phyloP scores from a whole-genome alignment of 352 stramenopile genomes.

The Globisporangium okanoganense region DNA sequence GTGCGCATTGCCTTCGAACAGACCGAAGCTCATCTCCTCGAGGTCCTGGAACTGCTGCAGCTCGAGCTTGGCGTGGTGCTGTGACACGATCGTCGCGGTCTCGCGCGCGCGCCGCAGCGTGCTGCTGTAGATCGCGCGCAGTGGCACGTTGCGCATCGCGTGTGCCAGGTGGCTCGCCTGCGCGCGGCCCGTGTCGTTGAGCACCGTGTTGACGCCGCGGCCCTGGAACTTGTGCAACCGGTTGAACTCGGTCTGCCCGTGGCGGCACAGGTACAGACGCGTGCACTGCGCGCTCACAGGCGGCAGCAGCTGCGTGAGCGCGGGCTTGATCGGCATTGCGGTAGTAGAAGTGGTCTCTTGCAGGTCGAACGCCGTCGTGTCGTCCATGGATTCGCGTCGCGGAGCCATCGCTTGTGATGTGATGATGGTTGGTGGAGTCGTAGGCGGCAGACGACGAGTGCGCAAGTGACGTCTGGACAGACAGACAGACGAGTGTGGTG shows the following conservation, averaged over 20 bases:
- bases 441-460: neutral
- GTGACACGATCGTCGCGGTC: conserved; percentile 29
- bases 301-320: conserved; percentile 50
- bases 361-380: conserved; percentile 6
- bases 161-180: conserved; percentile 60
- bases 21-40: conserved; percentile 84
- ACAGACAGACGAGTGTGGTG: neutral
- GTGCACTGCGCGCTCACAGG: conserved; percentile 45
- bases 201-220: conserved; percentile 65
- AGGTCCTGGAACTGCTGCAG: conserved; percentile 61
- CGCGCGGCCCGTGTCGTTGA: conserved; percentile 55
- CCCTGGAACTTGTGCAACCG: conserved; percentile 68
- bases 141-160: conserved; percentile 62
- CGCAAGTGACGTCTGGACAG: neutral
- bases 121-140: conserved; percentile 70
- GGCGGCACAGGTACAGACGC: conserved; percentile 70
- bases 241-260: conserved; percentile 82
- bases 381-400: conserved; percentile 18
- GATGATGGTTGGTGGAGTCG: neutral
- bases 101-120: conserved; percentile 14
- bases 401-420: conserved; percentile 8
- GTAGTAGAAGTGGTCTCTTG: neutral
- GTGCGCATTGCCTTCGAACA: conserved; percentile 64
- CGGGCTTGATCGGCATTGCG: neutral
- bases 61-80: conserved; percentile 50